phyloP scores from a whole-genome alignment of 345 rosid genomes.

The Durio zibethinus region DNA sequence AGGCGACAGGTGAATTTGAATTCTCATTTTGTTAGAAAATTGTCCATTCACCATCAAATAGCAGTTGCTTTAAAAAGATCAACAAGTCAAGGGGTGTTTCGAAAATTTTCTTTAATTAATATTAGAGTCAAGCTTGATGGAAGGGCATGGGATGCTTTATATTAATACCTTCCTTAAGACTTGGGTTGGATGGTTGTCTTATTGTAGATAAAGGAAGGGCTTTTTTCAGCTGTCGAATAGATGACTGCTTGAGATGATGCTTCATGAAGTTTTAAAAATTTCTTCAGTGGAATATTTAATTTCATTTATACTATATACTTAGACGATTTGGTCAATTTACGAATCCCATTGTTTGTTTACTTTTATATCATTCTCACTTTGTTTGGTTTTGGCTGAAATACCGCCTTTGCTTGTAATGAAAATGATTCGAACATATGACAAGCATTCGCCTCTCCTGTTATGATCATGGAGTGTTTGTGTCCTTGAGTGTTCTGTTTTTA shows the following conservation, averaged over 20 bases:
- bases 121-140: slow-evolving; percentile 31
- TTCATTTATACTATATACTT: not conserved
- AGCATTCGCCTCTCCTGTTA: too few relatives aligned
- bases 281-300: not conserved
- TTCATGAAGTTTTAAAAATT: slow-evolving; percentile 6
- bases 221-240: slow-evolving; percentile 32
- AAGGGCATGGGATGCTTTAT: slow-evolving; percentile 19
- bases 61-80: slow-evolving; percentile 12
- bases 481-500: too few relatives aligned
- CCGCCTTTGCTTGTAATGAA: not conserved
- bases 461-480: too few relatives aligned
- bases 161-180: slow-evolving; percentile 15
- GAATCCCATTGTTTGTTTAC: not conserved
- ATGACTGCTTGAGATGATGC: slow-evolving; percentile 20
- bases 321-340: not conserved
- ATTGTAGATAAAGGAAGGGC: slow-evolving; percentile 60
- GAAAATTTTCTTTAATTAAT: slow-evolving; percentile 22
- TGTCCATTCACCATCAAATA: slow-evolving; percentile 12
- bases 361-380: not conserved
- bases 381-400: not conserved
- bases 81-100: slow-evolving; percentile 19
- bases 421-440: not conserved
- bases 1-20: slow-evolving; percentile 95
- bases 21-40: slow-evolving; percentile 51
- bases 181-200: slow-evolving; percentile 36